Conservation (phyloP, 2,329 filamentous ascomycete species). For the Ascochyta fabae region DNA sequence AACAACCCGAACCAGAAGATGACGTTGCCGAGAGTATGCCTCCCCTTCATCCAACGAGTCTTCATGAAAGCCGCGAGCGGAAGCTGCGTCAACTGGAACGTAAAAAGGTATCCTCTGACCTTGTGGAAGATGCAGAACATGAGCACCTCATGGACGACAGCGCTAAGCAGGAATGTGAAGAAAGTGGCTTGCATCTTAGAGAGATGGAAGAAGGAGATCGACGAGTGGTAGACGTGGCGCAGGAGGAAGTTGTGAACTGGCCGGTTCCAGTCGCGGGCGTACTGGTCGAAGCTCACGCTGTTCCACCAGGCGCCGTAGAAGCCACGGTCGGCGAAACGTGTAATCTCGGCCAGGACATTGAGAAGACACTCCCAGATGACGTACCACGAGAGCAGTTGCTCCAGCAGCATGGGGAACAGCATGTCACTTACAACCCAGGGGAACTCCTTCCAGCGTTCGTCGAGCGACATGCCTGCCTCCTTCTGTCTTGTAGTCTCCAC, state of each 20-base stretch:
- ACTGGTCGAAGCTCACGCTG: constrained; percentile 71
- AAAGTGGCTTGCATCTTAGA: constrained; percentile 74
- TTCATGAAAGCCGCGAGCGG: constrained; percentile 72
- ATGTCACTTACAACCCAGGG: constrained; percentile 78
- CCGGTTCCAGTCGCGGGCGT: constrained; percentile 81
- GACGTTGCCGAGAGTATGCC: constrained; percentile 71
- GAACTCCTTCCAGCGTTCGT: constrained; percentile 69
- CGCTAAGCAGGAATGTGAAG: constrained; percentile 75
- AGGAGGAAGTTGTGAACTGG: constrained; percentile 80
- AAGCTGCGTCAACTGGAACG: constrained; percentile 76
- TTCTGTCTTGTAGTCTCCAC: constrained; percentile 71
- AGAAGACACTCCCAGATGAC: constrained; percentile 74
- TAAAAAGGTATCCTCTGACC: constrained; percentile 73
- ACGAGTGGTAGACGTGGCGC: constrained; percentile 79
- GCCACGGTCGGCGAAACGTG: constrained; percentile 76
- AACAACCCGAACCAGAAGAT: constrained; percentile 83
- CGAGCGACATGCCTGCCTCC: constrained; percentile 66
- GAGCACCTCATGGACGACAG: constrained; percentile 75
- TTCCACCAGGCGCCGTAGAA: constrained; percentile 67
- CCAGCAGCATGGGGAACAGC: constrained; percentile 79
- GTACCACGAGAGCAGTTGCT: constrained; percentile 80
- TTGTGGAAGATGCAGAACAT: constrained; percentile 85
- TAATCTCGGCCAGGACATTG: constrained; percentile 78
- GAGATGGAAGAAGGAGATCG: constrained; percentile 74
- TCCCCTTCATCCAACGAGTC: constrained; percentile 68